phyloP scores from a whole-genome alignment of 202 grass and related monocot species.

The Musa balbisiana region DNA sequence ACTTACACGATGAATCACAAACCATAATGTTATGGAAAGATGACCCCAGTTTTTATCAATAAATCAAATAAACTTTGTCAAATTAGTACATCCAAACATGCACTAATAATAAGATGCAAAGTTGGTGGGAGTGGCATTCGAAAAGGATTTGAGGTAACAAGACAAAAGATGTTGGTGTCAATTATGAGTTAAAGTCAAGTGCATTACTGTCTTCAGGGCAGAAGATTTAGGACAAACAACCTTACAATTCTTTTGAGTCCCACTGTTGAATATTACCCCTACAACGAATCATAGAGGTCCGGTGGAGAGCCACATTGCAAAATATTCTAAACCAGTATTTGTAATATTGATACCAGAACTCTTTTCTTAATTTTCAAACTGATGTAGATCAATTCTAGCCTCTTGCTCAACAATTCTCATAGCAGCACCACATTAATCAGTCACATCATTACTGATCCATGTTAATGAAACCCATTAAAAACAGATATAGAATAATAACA shows the following conservation, averaged over 20 bases:
- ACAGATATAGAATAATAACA: no score
- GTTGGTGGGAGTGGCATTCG: neutral
- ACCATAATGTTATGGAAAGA: neutral
- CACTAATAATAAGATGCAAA: neutral
- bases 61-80: neutral
- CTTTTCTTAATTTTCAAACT: neutral
- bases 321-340: no score
- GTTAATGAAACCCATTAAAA: neutral
- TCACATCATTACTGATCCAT: neutral
- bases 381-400: neutral
- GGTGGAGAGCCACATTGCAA: no score
- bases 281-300: no score
- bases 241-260: no score
- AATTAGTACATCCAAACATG: neutral
- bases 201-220: no score
- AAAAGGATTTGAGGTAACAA: neutral
- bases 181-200: no score
- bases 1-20: neutral
- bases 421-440: neutral
- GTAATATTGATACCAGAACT: no score
- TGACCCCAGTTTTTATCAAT: neutral
- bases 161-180: neutral
- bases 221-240: no score
- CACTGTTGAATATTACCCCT: no score
- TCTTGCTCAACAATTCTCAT: neutral